These are phyloP conservation scores for Rauvolfia tetraphylla DNA, from an alignment of 257 asterid genomes.

Conservation along the genomic window DNA sequence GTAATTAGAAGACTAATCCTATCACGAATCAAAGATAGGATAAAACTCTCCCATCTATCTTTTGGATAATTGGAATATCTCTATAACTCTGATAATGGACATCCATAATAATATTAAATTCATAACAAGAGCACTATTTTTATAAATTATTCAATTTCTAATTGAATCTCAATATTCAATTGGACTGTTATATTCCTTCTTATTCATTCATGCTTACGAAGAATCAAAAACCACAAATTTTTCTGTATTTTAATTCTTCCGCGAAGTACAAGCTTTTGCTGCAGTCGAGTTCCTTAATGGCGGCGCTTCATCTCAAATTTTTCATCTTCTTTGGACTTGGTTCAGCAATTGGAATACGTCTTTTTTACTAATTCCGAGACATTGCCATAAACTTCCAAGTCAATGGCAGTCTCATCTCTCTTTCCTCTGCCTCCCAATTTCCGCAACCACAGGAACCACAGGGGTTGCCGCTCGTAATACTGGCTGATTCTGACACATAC, in stretches of 20 bases:
- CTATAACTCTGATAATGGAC: too few species aligned
- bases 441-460: not conserved
- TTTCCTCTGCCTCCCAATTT: slow-evolving; percentile 28
- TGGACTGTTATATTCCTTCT: too few species aligned
- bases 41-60: too few species aligned
- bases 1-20: too few species aligned
- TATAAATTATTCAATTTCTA: too few species aligned
- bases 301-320: not conserved
- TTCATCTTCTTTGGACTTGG: slow-evolving; percentile 38
- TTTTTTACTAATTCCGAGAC: slow-evolving; percentile 48
- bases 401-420: slow-evolving; percentile 40
- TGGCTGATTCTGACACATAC: not conserved
- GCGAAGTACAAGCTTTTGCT: not conserved
- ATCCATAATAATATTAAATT: too few species aligned
- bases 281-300: not conserved
- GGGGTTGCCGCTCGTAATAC: too few species aligned
- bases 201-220: not conserved
- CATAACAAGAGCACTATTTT: too few species aligned
- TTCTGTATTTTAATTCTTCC: not conserved
- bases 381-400: slow-evolving; percentile 51
- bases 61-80: too few species aligned
- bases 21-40: too few species aligned
- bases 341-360: slow-evolving; percentile 43
- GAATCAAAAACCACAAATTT: not conserved
- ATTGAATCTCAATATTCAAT: too few species aligned